phyloP scores from a whole-genome alignment of 2,329 filamentous ascomycete genomes.

The Cladosporium phlei region DNA sequence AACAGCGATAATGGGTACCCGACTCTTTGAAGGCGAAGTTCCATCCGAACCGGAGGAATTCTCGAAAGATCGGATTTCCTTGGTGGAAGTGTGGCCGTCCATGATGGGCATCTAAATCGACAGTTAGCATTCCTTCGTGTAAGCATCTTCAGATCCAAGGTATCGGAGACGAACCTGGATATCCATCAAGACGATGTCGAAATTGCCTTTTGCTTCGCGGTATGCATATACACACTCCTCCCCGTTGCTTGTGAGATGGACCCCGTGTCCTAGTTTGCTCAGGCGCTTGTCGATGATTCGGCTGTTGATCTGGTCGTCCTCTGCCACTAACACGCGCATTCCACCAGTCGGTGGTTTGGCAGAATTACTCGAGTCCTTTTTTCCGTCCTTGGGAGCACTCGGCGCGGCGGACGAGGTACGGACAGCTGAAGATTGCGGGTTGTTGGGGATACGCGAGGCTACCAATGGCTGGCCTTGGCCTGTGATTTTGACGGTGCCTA shows the following conservation, averaged over 20 bases:
- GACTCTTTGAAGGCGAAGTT: slow-evolving; percentile 53
- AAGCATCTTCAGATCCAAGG: not conserved
- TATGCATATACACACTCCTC: slow-evolving; percentile 74
- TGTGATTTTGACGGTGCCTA: slow-evolving; percentile 37
- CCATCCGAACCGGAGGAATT: slow-evolving; percentile 50
- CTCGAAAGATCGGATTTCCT: slow-evolving; percentile 74
- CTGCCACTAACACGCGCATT: slow-evolving; percentile 69
- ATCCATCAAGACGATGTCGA: slow-evolving; percentile 84
- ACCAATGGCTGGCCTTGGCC: slow-evolving; percentile 30
- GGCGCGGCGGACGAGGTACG: not conserved
- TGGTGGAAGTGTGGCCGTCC: slow-evolving; percentile 74
- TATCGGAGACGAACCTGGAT: slow-evolving; percentile 64
- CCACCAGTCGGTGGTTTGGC: slow-evolving; percentile 32
- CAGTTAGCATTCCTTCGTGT: slow-evolving; percentile 14
- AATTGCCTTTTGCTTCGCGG: slow-evolving; percentile 56
- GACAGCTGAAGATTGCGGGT: slow-evolving; percentile 30
- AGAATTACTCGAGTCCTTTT: slow-evolving; percentile 5
- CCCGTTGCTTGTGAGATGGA: slow-evolving; percentile 71
- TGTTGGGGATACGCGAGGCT: slow-evolving; percentile 42
- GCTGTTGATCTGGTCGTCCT: slow-evolving; percentile 84
- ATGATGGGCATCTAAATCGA: slow-evolving; percentile 80
- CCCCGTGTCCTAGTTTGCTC: slow-evolving; percentile 68
- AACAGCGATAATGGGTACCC: slow-evolving; percentile 78
- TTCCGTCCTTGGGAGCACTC: not conserved
- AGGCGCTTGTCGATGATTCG: slow-evolving; percentile 74